Percentiles rank a stretch among this genome's conserved stretches.
Evolutionary conservation across 352 stramenopile genomes (phyloP).

Genomic region (Phytophthora meadii): DNA sequence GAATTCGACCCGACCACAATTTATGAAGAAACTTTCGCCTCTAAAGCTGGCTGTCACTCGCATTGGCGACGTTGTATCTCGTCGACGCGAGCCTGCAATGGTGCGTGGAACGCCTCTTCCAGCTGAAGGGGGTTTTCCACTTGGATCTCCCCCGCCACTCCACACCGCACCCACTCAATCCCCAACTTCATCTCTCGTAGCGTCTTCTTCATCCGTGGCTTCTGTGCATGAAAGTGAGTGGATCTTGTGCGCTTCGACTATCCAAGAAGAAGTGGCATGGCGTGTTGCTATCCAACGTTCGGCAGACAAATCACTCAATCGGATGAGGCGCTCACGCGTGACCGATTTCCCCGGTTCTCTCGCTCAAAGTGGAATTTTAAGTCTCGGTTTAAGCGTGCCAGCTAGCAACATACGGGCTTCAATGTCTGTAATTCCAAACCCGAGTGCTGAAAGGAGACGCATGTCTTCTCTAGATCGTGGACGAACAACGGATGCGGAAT

Average conservation of each 20-base stretch:
- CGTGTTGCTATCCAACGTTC: slow-evolving; percentile 70
- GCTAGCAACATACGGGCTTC: slow-evolving; percentile 29
- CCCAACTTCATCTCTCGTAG: slow-evolving; percentile 21
- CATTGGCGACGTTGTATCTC: slow-evolving; percentile 52
- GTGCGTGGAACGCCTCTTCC: slow-evolving; percentile 3
- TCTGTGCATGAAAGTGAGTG: slow-evolving; percentile 55
- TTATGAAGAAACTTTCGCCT: slow-evolving; percentile 65
- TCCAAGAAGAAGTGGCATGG: slow-evolving; percentile 75
- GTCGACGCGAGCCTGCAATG: slow-evolving; percentile 32
- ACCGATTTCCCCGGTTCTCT: slow-evolving; percentile 63
- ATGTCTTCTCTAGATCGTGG: slow-evolving; percentile 46
- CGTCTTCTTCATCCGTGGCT: slow-evolving; percentile 20
- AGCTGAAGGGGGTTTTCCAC: slow-evolving; percentile 1
- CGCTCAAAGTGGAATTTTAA: slow-evolving; percentile 50
- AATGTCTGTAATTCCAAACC: slow-evolving; percentile 31
- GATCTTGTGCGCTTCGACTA: slow-evolving; percentile 70
- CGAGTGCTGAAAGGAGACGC: slow-evolving; percentile 24
- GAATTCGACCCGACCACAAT: slow-evolving; percentile 22
- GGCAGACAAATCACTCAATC: slow-evolving; percentile 71
- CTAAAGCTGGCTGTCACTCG: slow-evolving; percentile 67
- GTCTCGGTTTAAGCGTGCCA: slow-evolving; percentile 37
- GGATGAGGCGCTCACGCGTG: slow-evolving; percentile 62
- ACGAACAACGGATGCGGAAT: slow-evolving; percentile 36
- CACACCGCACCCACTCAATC: slow-evolving; percentile 16
- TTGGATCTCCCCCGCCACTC: slow-evolving; percentile 20